phyloP scores from a whole-genome alignment of 129 eudicot species.

The Kitagawia praeruptora region DNA sequence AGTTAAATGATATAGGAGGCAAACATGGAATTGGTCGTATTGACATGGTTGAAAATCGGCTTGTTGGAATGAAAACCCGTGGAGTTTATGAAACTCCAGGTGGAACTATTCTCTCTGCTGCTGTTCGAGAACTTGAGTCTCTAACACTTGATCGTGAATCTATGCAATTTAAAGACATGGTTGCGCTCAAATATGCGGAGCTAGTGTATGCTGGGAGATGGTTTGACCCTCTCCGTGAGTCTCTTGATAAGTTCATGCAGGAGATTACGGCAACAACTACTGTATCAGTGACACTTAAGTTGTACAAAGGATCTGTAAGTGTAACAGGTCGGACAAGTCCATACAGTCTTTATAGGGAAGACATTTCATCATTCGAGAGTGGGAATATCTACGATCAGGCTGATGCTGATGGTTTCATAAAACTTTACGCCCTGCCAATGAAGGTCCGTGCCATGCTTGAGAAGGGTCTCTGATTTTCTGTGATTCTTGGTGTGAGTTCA shows the following conservation, averaged over 20 bases:
- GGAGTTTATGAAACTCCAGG: conserved; percentile 18
- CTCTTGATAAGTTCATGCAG: conserved; percentile 89
- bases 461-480: conserved; percentile 31
- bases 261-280: conserved; percentile 57
- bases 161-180: conserved; percentile 68
- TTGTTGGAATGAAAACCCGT: no score
- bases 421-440: no score
- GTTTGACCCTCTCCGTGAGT: conserved; percentile 91
- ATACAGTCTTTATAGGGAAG: conserved; percentile 41
- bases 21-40: no score
- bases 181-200: conserved; percentile 92
- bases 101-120: conserved; percentile 78
- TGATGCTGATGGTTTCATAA: no score
- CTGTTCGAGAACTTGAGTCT: conserved; percentile 88
- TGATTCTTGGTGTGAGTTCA: background rate
- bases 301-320: conserved; percentile 78
- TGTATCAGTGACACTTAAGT: conserved; percentile 73
- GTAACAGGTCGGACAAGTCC: conserved; percentile 78
- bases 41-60: no score
- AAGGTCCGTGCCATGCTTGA: conserved; percentile 95
- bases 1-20: no score
- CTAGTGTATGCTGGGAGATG: conserved; percentile 92
- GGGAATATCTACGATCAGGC: no score
- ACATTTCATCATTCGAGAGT: no score
- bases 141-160: conserved; percentile 90